phyloP scores from a whole-genome alignment of 495 filamentous ascomycete species.

The Aspergillus taichungensis region DNA sequence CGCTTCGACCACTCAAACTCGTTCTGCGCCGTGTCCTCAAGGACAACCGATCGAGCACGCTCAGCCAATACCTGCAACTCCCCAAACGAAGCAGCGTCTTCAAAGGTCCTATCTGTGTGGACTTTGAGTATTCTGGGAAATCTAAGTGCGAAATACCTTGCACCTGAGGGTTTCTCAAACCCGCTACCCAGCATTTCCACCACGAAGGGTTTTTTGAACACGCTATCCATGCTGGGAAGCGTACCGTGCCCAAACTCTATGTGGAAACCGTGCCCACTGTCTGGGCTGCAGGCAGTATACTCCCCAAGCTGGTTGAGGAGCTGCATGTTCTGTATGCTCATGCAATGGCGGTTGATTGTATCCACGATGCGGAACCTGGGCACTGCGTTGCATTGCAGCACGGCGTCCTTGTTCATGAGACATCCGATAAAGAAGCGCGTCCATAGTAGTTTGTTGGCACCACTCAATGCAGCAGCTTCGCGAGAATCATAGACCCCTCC shows the following conservation, averaged over 20 bases:
- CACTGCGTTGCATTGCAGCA: slow-evolving; percentile 38
- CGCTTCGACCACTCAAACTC: slow-evolving; percentile 45
- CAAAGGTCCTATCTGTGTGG: slow-evolving; percentile 48
- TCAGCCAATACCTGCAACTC: slow-evolving; percentile 50
- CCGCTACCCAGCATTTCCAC: slow-evolving; percentile 56
- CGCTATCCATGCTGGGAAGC: slow-evolving; percentile 27
- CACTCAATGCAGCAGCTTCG: slow-evolving; percentile 37
- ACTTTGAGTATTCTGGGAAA: slow-evolving; percentile 57
- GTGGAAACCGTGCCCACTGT: slow-evolving; percentile 21
- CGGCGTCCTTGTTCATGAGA: slow-evolving; percentile 61
- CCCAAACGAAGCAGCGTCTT: slow-evolving; percentile 45
- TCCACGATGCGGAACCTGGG: slow-evolving; percentile 61
- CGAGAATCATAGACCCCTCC: slow-evolving; percentile 58
- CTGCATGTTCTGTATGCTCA: slow-evolving; percentile 40
- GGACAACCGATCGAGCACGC: slow-evolving; percentile 30
- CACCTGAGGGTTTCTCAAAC: slow-evolving; percentile 52
- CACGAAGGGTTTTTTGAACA: slow-evolving; percentile 55
- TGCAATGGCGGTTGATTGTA: slow-evolving; percentile 40
- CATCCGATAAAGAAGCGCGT: slow-evolving; percentile 76
- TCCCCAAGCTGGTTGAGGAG: slow-evolving; percentile 44
- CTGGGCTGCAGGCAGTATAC: slow-evolving; percentile 22
- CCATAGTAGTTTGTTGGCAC: slow-evolving; percentile 50
- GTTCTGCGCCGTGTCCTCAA: slow-evolving; percentile 40
- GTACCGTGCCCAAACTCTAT: slow-evolving; percentile 22
- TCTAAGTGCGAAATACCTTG: slow-evolving; percentile 50